Conservation (phyloP, 139 green algal genomes). For the Parachlorella kessleri region DNA sequence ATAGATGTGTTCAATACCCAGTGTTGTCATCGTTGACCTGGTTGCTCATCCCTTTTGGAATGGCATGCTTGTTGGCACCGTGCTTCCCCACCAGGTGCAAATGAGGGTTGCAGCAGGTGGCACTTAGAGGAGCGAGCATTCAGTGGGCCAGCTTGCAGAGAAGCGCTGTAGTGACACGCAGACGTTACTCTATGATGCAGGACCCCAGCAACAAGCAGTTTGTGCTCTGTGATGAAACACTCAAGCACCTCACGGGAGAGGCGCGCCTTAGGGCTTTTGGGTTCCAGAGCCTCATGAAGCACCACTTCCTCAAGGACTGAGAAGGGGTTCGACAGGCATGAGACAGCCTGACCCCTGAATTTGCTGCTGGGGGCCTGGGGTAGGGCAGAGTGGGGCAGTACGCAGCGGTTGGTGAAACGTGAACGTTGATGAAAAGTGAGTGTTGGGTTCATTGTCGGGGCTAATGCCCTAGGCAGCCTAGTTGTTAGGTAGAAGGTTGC, state of each 20-base stretch:
- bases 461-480: neutral
- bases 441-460: neutral
- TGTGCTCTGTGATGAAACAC: conserved; percentile 36
- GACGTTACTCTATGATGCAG: conserved; percentile 11
- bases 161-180: neutral
- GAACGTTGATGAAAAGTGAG: neutral
- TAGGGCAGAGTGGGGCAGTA: neutral
- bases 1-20: too few relatives aligned
- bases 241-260: conserved; percentile 40
- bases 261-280: conserved; percentile 55
- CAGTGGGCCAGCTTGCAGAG: too few relatives aligned
- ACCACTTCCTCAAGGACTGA: conserved; percentile 41
- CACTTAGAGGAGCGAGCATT: too few relatives aligned
- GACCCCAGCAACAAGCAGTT: conserved; percentile 39
- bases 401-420: neutral
- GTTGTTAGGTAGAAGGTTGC: neutral
- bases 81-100: neutral
- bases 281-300: conserved; percentile 45
- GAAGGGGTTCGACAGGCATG: neutral
- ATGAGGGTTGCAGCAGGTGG: neutral
- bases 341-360: neutral
- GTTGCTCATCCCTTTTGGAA: too few relatives aligned
- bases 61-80: neutral
- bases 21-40: too few relatives aligned
- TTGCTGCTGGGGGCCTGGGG: neutral